These are phyloP conservation scores for Poterioochromonas sp. DNA, from an alignment of 352 stramenopile species.

Conservation along the genomic window DNA sequence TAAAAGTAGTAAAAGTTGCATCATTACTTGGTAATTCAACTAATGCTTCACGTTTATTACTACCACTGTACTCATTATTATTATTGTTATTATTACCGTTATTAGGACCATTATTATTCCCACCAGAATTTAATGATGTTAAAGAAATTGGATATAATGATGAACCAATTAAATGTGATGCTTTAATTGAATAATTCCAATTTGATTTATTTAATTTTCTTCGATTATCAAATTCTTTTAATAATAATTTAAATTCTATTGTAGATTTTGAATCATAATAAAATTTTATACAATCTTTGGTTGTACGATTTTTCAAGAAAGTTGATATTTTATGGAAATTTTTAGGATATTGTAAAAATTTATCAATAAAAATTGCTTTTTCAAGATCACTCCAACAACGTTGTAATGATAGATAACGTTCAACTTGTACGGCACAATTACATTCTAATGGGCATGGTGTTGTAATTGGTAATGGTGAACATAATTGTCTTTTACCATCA, in stretches of 20 bases:
- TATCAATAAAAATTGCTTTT: constrained; percentile 98
- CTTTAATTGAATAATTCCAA: background rate
- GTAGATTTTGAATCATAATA: constrained; percentile 97
- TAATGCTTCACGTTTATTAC: background rate
- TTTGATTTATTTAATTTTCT: background rate
- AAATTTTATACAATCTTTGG: constrained; percentile 88
- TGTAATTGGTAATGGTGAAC: background rate
- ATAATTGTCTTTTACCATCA: background rate
- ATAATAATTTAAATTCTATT: constrained; percentile 87
- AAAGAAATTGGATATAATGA: background rate
- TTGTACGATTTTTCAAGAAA: constrained; percentile 74
- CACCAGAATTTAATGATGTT: background rate
- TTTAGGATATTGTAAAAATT: constrained; percentile 97
- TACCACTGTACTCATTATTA: background rate
- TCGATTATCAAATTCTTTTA: constrained; percentile 60
- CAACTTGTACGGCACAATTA: constrained; percentile 8
- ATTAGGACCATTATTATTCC: background rate
- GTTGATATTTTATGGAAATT: constrained; percentile 93
- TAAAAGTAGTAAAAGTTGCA: background rate
- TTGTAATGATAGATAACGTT: background rate
- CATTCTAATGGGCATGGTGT: background rate
- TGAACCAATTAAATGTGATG: background rate
- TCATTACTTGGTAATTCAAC: background rate
- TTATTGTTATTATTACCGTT: background rate
- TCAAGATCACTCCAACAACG: constrained; percentile 91